Percentiles rank a stretch among this genome's conserved stretches.
phyloP scores from a whole-genome alignment of 768 basidiomycete species.

The Dacryopinax spathularia region DNA sequence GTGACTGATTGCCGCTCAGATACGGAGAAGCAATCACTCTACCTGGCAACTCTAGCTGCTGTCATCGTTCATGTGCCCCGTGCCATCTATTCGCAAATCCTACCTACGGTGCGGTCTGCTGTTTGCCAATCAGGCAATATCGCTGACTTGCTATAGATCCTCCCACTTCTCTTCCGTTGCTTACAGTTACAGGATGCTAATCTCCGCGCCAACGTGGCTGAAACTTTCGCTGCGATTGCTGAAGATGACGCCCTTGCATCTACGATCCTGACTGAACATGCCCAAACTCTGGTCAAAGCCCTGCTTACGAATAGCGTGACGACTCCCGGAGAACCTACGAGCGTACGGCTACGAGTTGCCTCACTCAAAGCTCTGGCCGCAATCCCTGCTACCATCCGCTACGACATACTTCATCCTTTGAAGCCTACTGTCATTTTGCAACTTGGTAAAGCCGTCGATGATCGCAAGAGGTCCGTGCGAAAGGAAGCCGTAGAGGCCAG shows the following conservation, averaged over 20 bases:
- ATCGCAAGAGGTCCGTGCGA: constrained; percentile 72
- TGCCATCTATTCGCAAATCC: background rate
- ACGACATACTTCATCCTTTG: constrained; percentile 67
- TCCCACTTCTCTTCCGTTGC: constrained; percentile 69
- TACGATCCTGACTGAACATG: constrained; percentile 46
- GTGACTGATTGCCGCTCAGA: background rate
- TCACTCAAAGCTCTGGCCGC: constrained; percentile 62
- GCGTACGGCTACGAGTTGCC: constrained; percentile 44
- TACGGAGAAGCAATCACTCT: background rate
- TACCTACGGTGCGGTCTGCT: background rate
- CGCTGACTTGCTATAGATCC: constrained; percentile 29
- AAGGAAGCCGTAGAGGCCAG: constrained; percentile 79
- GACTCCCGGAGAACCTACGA: constrained; percentile 21
- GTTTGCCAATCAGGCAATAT: background rate
- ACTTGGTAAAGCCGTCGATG: constrained; percentile 66
- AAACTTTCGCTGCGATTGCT: constrained; percentile 58
- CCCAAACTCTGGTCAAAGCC: constrained; percentile 48
- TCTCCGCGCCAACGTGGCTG: constrained; percentile 67
- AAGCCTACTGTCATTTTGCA: constrained; percentile 61
- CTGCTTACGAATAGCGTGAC: constrained; percentile 54
- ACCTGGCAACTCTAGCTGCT: background rate
- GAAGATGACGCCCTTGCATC: constrained; percentile 32
- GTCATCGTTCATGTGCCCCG: background rate
- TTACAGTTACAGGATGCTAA: constrained; percentile 60
- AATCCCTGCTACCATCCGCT: constrained; percentile 63